A percentile compares a stretch with the other conserved stretches of the same genome.
phyloP scores from a whole-genome alignment of 1,284 basidiomycete genomes.

The Cryptococcus sp. region DNA sequence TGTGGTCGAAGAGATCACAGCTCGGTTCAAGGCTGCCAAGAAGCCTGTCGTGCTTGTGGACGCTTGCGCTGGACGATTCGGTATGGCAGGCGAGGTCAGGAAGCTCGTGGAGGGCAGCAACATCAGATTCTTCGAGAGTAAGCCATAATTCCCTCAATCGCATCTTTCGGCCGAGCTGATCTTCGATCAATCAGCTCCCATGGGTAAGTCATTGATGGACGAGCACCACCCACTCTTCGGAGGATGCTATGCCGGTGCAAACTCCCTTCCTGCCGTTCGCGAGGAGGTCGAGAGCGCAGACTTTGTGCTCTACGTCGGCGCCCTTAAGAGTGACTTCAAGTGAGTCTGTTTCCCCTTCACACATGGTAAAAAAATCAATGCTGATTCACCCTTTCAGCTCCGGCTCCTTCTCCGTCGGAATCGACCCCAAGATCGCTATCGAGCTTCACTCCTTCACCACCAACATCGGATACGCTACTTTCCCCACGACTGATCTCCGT shows the following conservation, averaged over 20 bases:
- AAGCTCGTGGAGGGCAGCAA: slow-evolving; percentile 71
- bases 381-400: slow-evolving; percentile 29
- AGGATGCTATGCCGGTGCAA: slow-evolving; percentile 80
- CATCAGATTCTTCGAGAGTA: slow-evolving; percentile 68
- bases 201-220: slow-evolving; percentile 82
- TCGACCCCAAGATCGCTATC: slow-evolving; percentile 61
- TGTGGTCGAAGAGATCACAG: slow-evolving; percentile 72
- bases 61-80: slow-evolving; percentile 81
- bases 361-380: not conserved
- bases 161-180: slow-evolving; percentile 3
- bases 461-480: slow-evolving; percentile 59
- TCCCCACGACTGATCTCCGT: slow-evolving; percentile 56
- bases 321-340: slow-evolving; percentile 86
- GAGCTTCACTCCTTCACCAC: slow-evolving; percentile 84
- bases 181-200: slow-evolving; percentile 62
- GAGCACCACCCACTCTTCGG: slow-evolving; percentile 84
- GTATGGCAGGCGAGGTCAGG: slow-evolving; percentile 67
- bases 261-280: slow-evolving; percentile 71
- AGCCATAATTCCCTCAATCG: slow-evolving; percentile 8
- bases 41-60: slow-evolving; percentile 82
- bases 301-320: slow-evolving; percentile 79
- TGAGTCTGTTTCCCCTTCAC: slow-evolving; percentile 13
- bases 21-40: slow-evolving; percentile 65
- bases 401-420: slow-evolving; percentile 57
- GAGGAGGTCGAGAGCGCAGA: slow-evolving; percentile 79